Evolutionary conservation across 371 early-diverging fungal genomes (phyloP).

Genomic region (Actinomucor elegans): DNA sequence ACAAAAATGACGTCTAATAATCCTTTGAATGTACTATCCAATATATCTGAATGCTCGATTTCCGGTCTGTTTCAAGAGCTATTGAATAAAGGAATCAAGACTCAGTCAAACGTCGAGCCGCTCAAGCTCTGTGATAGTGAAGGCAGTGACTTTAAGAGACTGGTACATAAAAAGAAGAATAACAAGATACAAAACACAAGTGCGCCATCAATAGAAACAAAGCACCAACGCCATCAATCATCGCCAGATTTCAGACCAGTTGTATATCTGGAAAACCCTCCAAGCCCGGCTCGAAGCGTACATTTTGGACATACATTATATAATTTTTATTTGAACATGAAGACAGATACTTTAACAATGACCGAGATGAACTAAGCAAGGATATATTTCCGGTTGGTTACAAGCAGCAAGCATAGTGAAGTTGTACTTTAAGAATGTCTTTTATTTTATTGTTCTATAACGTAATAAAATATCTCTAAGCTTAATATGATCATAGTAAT

Average conservation of each 20-base stretch:
- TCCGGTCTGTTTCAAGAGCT: slow-evolving; percentile 15
- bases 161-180: slow-evolving; percentile 25
- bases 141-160: slow-evolving; percentile 32
- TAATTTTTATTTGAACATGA: slow-evolving; percentile 26
- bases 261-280: slow-evolving; percentile 5
- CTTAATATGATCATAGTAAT: too few species aligned
- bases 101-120: background rate
- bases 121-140: slow-evolving; percentile 13
- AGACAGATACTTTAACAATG: slow-evolving; percentile 39
- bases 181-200: slow-evolving; percentile 6
- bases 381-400: slow-evolving; percentile 39
- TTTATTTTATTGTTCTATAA: too few species aligned
- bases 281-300: background rate
- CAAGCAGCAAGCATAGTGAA: background rate
- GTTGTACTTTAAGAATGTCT: background rate
- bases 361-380: slow-evolving; percentile 37
- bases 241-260: slow-evolving; percentile 24
- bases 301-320: slow-evolving; percentile 22
- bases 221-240: slow-evolving; percentile 2
- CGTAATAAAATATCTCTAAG: too few species aligned
- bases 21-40: background rate
- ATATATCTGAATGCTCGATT: slow-evolving; percentile 10
- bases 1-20: slow-evolving; percentile 7
- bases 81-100: slow-evolving; percentile 1
- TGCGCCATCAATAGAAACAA: slow-evolving; percentile 1